Evolutionary conservation across 2,329 filamentous ascomycete species (phyloP), one percentile per base, ranked within the genome.

Genomic region (Trichoderma oligosporum): DNA sequence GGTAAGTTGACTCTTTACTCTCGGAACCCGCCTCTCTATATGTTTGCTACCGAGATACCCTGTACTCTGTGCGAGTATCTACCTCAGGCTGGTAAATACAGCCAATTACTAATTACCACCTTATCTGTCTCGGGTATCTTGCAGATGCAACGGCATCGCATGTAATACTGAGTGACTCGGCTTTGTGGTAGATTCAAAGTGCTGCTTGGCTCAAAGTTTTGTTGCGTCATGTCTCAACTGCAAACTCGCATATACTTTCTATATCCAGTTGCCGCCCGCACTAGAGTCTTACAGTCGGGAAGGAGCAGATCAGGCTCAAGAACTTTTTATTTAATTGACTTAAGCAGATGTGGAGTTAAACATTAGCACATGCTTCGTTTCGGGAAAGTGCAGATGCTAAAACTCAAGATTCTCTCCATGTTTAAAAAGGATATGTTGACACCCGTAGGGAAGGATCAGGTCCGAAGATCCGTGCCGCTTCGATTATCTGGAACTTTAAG

Each of bases 401-500:
- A 11, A 16, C 25, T 44, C 14, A 2, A 14, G 7, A 39, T 39
- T 14, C 25, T 14, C 25, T 18, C n/a, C n/a, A 9, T 39, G 9
- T 16, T 14, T 8, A 7, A 20, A 25, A 16, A 8, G 12, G 7
- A 27, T 12, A 48, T 48, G 42, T 48, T 14, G 44, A 31, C 29
- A 42, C 35, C 44, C 45, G 41, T 46, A 22, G 14, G 45, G 54
- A 57, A 57, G 38, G 54, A 51, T 4, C 22, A 41, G 29, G 29
- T 25, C 16, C 29, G 25, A 25, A 14, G 22, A 33, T 18, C 35
- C 44, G 25, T 42, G 33, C 45, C 54, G 36, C 25, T 12, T 42
- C 25, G 42, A 42, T n/a, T 18, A 44, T 42, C 14, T 8, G 41
- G 20, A 42, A 48, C 42, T 42, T 38, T 47, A 27, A 7, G 6